A percentile compares a stretch with the other conserved stretches of the same genome.
phyloP scores from a whole-genome alignment of 2,329 filamentous ascomycete species.

The Fusarium nanum region DNA sequence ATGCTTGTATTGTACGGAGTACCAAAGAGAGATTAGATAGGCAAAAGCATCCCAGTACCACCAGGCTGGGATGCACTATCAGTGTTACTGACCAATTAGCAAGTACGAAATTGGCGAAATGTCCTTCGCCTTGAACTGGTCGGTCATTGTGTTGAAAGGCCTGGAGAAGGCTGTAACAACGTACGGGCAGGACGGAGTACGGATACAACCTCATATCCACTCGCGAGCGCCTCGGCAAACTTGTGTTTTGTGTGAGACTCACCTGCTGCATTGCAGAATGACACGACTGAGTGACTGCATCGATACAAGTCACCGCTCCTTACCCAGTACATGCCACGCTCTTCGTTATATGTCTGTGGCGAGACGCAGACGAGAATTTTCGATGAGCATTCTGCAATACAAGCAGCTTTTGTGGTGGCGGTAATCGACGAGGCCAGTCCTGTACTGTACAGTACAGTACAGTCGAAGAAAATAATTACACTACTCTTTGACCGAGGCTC shows the following conservation, averaged over 20 bases:
- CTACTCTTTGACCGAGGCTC: constrained; percentile 5
- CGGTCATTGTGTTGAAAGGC: constrained; percentile 10
- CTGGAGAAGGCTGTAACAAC: constrained; percentile 19
- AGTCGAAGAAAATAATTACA: background rate
- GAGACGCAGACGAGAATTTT: constrained; percentile 22
- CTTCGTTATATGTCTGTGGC: constrained; percentile 13
- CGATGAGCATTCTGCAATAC: constrained; percentile 2
- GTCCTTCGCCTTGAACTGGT: constrained; percentile 14
- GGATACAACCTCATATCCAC: constrained; percentile 27
- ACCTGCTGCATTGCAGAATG: constrained; percentile 20
- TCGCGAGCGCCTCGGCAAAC: constrained; percentile 24
- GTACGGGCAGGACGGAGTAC: constrained; percentile 2
- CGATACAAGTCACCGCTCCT: constrained; percentile 11
- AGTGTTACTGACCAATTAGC: constrained; percentile 30
- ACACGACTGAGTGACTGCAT: constrained; percentile 26
- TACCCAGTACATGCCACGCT: background rate
- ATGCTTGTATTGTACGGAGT: constrained; percentile 21
- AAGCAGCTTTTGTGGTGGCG: constrained; percentile 20
- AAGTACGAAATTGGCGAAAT: constrained; percentile 27
- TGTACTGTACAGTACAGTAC: constrained; percentile 5
- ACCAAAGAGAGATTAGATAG: constrained; percentile 35
- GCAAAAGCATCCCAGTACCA: constrained; percentile 32
- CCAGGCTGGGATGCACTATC: constrained; percentile 36
- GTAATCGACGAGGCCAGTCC: constrained; percentile 5
- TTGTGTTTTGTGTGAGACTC: constrained; percentile 27